phyloP scores from a whole-genome alignment of 2,329 filamentous ascomycete genomes.

The Colletotrichum ledebouriae region DNA sequence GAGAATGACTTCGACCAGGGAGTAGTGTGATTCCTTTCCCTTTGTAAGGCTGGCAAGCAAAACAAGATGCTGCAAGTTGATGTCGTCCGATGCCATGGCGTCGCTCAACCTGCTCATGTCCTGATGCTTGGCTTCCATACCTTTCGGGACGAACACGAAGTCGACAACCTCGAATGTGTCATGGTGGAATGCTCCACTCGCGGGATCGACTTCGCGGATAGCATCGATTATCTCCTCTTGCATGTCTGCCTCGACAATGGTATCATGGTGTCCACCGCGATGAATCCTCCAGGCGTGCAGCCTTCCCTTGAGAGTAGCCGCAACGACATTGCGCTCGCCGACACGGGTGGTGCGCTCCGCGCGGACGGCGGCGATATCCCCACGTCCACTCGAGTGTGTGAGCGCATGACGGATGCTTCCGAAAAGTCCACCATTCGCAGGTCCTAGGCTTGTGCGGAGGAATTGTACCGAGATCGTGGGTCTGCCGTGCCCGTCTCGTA shows the following conservation, averaged over 20 bases:
- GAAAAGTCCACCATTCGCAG: conserved; percentile 76
- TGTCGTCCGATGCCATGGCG: conserved; percentile 63
- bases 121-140: conserved; percentile 63
- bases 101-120: conserved; percentile 66
- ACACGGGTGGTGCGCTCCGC: conserved; percentile 79
- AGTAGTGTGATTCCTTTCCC: conserved; percentile 72
- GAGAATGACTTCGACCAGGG: conserved; percentile 79
- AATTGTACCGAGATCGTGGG: conserved; percentile 84
- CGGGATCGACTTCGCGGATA: conserved; percentile 68
- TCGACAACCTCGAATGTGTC: conserved; percentile 82
- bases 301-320: conserved; percentile 81
- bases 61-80: conserved; percentile 70
- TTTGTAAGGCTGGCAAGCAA: conserved; percentile 71
- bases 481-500: conserved; percentile 89
- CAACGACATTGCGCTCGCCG: conserved; percentile 87
- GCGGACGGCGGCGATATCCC: conserved; percentile 84
- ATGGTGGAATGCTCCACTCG: conserved; percentile 62
- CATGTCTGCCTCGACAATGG: conserved; percentile 79
- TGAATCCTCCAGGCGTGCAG: conserved; percentile 91
- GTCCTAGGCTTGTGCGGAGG: conserved; percentile 72
- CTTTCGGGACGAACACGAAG: conserved; percentile 76
- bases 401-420: conserved; percentile 85
- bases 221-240: conserved; percentile 73
- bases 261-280: conserved; percentile 85
- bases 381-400: conserved; percentile 76